Evolutionary conservation across 345 rosid genomes (phyloP), one percentile per base, ranked within the genome.

Genomic region (Iberis pinnata): DNA sequence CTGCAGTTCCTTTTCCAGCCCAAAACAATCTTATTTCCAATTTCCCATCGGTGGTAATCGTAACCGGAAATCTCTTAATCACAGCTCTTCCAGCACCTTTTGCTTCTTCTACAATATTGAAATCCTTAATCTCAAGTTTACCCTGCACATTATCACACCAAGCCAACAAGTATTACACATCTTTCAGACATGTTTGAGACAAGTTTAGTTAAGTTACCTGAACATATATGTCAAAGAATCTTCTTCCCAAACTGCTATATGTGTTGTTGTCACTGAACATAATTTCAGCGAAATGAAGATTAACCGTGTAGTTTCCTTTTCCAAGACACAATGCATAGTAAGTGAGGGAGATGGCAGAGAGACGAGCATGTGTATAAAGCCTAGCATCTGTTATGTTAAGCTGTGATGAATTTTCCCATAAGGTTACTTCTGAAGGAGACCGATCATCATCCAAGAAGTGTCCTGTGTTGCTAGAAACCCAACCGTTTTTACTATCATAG

Each of bases 211-310:
- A 46, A n/a, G 7, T n/a, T 64, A 84, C 93, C 85, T 84, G 89
- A 56, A 84, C 47, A 46, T 78, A 80, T 53, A 84, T 74, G 71
- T 88, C 78, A 35, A 84, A 88, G 25, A 72, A 49, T 22, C 83
- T 72, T 68, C 75, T 80, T 24, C 96, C 94, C n/a, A 77, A 58
- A 64, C 73, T 78, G 11, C 0, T 1, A 49, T 49, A 80, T 3
- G 69, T 61, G 27, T 58, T 55, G 43, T 73, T 68, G 33, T 61
- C 48, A 2, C 35, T 61, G 76, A 82, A 78, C 71, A 66, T 54
- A 18, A 78, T 82, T 70, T 88, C 94, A 15, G 86, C 86, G 49
- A 88, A 88, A 63, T 88, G 93, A 55, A 88, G 96, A 49, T 67
- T 80, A 33, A 88, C 82, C 0, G 66, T 73, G 61, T 84, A 84